Evolutionary conservation across 139 green algal species (phyloP).

Genomic region (Eudorina sp.): DNA sequence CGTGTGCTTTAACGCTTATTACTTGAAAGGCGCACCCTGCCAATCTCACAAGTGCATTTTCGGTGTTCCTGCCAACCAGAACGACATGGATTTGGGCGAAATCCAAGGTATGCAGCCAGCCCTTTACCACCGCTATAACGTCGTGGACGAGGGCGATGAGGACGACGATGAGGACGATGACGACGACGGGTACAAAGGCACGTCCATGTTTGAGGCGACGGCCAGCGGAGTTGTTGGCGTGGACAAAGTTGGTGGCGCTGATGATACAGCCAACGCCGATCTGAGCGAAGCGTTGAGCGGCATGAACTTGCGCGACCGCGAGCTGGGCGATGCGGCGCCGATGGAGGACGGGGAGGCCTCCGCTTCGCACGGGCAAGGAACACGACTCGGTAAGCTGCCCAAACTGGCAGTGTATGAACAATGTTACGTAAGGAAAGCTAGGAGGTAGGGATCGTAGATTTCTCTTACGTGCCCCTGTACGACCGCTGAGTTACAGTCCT

Average conservation of each 20-base stretch:
- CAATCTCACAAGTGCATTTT: neutral
- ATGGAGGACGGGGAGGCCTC: conserved; percentile 41
- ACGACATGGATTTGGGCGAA: conserved; percentile 74
- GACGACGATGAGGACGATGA: conserved; percentile 70
- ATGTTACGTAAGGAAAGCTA: too few relatives aligned
- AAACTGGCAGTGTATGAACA: too few relatives aligned
- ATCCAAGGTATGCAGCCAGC: conserved; percentile 70
- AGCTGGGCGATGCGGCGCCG: conserved; percentile 32
- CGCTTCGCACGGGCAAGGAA: neutral
- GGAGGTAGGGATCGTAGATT: too few relatives aligned
- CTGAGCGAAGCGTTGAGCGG: conserved; percentile 18
- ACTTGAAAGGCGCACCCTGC: too few relatives aligned
- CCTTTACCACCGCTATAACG: conserved; percentile 71
- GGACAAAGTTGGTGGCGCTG: neutral
- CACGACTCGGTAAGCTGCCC: conserved; percentile 16
- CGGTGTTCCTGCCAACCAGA: conserved; percentile 21
- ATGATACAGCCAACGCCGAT: conserved; percentile 11
- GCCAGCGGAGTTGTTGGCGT: neutral
- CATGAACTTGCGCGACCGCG: conserved; percentile 46
- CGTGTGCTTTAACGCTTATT: too few relatives aligned
- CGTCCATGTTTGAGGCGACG: conserved; percentile 30
- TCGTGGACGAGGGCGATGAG: conserved; percentile 66
- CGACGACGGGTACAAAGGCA: conserved; percentile 30
- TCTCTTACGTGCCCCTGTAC: too few relatives aligned
- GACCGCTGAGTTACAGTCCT: too few relatives aligned